phyloP scores from a whole-genome alignment of 1,284 basidiomycete species.

The Boletellus deceptivus region DNA sequence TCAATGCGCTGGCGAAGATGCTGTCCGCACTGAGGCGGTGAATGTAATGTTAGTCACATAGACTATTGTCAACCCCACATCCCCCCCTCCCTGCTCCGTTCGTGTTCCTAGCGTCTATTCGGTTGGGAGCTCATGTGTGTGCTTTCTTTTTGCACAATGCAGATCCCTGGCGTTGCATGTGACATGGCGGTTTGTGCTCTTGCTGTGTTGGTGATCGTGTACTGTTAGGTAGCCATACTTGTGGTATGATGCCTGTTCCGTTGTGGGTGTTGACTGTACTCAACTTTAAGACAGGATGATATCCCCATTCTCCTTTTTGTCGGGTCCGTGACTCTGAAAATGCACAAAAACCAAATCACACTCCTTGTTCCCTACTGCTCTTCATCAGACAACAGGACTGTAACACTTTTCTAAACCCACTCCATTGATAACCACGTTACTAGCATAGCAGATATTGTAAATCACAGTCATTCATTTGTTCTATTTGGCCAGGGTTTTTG shows the following conservation, averaged over 20 bases:
- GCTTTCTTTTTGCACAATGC: conserved; percentile 15
- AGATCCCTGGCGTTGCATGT: conserved; percentile 32
- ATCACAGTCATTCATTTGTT: conserved; percentile 32
- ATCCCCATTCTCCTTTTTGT: neutral
- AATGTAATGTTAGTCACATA: conserved; percentile 32
- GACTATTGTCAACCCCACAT: conserved; percentile 8
- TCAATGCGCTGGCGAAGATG: conserved; percentile 82
- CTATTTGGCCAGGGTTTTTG: conserved; percentile 4
- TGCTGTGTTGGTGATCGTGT: conserved; percentile 40
- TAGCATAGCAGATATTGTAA: conserved; percentile 33
- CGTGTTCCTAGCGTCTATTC: conserved; percentile 6
- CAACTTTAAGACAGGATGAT: conserved; percentile 19
- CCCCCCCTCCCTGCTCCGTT: neutral
- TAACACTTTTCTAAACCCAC: conserved; percentile 23
- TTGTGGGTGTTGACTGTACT: conserved; percentile 28
- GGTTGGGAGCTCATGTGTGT: conserved; percentile 24
- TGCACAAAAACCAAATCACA: conserved; percentile 23
- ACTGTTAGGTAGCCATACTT: conserved; percentile 52
- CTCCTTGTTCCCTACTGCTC: conserved; percentile 22
- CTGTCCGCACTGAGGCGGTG: conserved; percentile 71
- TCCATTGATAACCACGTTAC: conserved; percentile 21
- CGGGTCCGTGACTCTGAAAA: conserved; percentile 30
- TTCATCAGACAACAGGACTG: conserved; percentile 28
- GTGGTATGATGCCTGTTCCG: conserved; percentile 43
- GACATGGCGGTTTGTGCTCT: conserved; percentile 25